phyloP scores from a whole-genome alignment of 306 rosid species.

The Prunus mongolica region DNA sequence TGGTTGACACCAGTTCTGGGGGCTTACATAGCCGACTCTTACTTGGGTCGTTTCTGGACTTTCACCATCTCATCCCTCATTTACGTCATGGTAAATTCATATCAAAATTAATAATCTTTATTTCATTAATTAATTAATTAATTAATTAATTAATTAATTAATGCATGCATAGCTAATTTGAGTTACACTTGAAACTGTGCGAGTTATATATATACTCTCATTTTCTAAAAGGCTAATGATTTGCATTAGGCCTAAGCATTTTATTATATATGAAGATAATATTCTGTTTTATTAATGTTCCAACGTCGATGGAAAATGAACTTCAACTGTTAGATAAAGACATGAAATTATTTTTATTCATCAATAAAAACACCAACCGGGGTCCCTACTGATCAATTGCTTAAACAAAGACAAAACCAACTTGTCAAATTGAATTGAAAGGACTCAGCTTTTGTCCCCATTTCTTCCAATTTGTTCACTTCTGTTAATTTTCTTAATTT shows the following conservation, averaged over 20 bases:
- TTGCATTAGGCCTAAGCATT: background rate
- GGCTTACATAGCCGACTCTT: conserved; percentile 88
- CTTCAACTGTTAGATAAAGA: conserved; percentile 13
- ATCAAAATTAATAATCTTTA: background rate
- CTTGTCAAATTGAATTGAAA: background rate
- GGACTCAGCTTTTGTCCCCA: background rate
- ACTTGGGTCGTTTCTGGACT: conserved; percentile 96
- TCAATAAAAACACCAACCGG: background rate
- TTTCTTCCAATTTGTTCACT: background rate
- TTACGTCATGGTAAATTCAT: conserved; percentile 70
- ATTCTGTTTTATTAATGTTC: background rate
- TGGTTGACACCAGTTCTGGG: conserved; percentile 97
- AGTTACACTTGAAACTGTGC: too few species aligned
- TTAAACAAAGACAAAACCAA: background rate
- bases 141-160: too few species aligned
- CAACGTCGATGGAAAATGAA: conserved; percentile 16
- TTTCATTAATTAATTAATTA: too few species aligned
- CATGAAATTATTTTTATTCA: conserved; percentile 4
- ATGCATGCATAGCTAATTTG: too few species aligned
- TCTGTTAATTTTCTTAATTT: background rate
- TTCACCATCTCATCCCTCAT: conserved; percentile 81
- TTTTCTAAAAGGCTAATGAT: background rate
- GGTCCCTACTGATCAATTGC: background rate
- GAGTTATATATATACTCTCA: background rate
- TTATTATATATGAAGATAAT: background rate